Conservation (phyloP, 108 stramenopile species). For the Cylindrotheca closterium region DNA sequence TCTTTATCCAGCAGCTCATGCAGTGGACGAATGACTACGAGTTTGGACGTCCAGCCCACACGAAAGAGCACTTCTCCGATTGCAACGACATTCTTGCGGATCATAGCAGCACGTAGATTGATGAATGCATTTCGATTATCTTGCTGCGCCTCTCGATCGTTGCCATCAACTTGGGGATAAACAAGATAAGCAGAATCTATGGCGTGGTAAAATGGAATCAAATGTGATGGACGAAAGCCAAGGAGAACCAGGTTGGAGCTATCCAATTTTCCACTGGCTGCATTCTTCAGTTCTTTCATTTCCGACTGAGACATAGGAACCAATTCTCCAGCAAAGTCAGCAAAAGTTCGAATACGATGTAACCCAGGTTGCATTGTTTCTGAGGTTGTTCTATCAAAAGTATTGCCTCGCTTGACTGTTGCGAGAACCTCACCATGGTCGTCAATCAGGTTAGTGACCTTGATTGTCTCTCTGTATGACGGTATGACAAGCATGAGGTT, state of each 20-base stretch:
- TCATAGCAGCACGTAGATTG: slow-evolving; percentile 64
- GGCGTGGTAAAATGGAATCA: slow-evolving; percentile 34
- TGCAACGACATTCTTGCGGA: slow-evolving; percentile 63
- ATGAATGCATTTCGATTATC: slow-evolving; percentile 60
- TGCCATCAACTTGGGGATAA: slow-evolving; percentile 47
- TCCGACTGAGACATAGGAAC: slow-evolving; percentile 30
- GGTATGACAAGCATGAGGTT: too few species aligned
- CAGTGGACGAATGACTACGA: slow-evolving; percentile 68
- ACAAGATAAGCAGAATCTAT: slow-evolving; percentile 35
- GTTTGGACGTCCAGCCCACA: slow-evolving; percentile 36
- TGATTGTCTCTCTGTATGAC: slow-evolving; percentile 27
- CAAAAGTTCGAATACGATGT: slow-evolving; percentile 33
- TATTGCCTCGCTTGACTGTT: slow-evolving; percentile 8
- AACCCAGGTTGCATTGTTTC: slow-evolving; percentile 23
- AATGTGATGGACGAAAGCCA: slow-evolving; percentile 55
- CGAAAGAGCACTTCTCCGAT: slow-evolving; percentile 67
- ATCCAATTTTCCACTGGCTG: slow-evolving; percentile 38
- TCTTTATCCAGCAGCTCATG: slow-evolving; percentile 31
- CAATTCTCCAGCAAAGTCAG: slow-evolving; percentile 32
- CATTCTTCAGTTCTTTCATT: slow-evolving; percentile 15
- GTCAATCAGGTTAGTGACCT: slow-evolving; percentile 10
- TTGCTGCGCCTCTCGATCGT: slow-evolving; percentile 31
- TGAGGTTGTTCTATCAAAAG: slow-evolving; percentile 9
- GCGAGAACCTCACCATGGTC: slow-evolving; percentile 25
- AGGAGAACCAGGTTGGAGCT: slow-evolving; percentile 44